Evolutionary conservation across 2,329 filamentous ascomycete species (phyloP), one percentile per base, ranked within the genome.

Genomic region (Corynespora cassiicola): DNA sequence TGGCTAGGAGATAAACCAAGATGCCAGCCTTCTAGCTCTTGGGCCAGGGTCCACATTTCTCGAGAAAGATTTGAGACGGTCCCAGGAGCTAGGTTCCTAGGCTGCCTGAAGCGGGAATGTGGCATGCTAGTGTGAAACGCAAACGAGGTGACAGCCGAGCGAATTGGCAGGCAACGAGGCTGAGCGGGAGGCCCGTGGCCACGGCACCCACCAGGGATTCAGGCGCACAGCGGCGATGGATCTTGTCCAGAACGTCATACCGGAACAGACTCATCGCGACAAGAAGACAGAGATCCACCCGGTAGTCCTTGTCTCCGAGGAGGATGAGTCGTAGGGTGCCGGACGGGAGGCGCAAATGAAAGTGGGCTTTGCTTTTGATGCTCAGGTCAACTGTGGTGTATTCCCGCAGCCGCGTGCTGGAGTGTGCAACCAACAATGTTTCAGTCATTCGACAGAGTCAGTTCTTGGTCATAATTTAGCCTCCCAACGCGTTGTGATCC

Each of bases 101-200:
- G n/a, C n/a, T n/a, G n/a, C n/a, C n/a, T n/a, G n/a, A n/a, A n/a
- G n/a, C n/a, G n/a, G n/a, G n/a, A n/a, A 18, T 27, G 28, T 20
- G 9, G 28, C 27, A 32, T 27, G 19, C 17, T 39, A 19, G n/a
- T n/a, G 29, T 39, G 36, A 39, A 33, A 39, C 29, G 23, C 18
- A 39, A 15, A 26, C n/a, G 21, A 20, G 21, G 20, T 27, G 21
- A 28, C 32, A 10, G 28, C 24, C 8, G 28, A 12, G 15, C 7
- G 23, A 23, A 24, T 23, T 26, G 36, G 36, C 25, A 16, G 21
- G 7, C 10, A 30, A 17, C 27, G 16, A 30, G 27, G 27, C 27
- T 30, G 27, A 8, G 27, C 27, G 12, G 16, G 19, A 30, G 27
- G 7, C 27, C 27, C 12, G 16, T 18, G 7, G 5, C n/a, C n/a